Base-by-base conservation (phyloP, 805 yeast species). In the Saccharomycopsis sp. region DNA sequence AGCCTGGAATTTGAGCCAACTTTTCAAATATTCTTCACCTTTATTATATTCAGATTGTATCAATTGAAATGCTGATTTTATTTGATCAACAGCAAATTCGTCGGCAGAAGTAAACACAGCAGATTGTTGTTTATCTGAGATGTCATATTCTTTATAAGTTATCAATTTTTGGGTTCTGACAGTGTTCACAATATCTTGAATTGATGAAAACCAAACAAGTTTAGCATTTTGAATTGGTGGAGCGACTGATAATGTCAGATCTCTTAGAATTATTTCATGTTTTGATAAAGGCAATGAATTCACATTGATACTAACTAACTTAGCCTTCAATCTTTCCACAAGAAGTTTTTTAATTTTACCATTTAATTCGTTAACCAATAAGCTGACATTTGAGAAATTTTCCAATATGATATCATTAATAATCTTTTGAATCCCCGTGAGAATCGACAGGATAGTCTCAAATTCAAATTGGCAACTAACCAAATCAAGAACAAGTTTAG, bases 1-100 rank as follows among this genome's bases (percentile, higher is more conserved):
- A 1, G 70, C 59, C 54, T 79, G 83, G 22, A 81, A 64, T 17
- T 60, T 61, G 1, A 56, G 53, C 94, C 94, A 85, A 14, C 64
- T 62, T 1, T 54, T 43, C 14, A 72, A 58, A 52, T 78, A 79
- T 0, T 14, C 41, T 0, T 53, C 37, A 0, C 74, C 70, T 2
- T 56, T 45, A 0, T 38, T 31, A 16, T 64, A 55, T 3, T 62
- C 45, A 0, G 17, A 19, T n/a, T 72, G 74, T 4, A 77, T 55
- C 3, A 51, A 45, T 1, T 40, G 41, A 13, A 65, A 41, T 4
- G 61, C 56, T 1, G 41, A 20, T 6, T 52, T 44, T 37, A 64
- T 51, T 3, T 59, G 48, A 2, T 41, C 38, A 3, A 40, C 39
- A 17, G 49, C 36, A 4, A n/a, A 27, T 16, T 11, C 13, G 20